phyloP scores from a whole-genome alignment of 75 land plant genomes.

The Larix kaempferi region DNA sequence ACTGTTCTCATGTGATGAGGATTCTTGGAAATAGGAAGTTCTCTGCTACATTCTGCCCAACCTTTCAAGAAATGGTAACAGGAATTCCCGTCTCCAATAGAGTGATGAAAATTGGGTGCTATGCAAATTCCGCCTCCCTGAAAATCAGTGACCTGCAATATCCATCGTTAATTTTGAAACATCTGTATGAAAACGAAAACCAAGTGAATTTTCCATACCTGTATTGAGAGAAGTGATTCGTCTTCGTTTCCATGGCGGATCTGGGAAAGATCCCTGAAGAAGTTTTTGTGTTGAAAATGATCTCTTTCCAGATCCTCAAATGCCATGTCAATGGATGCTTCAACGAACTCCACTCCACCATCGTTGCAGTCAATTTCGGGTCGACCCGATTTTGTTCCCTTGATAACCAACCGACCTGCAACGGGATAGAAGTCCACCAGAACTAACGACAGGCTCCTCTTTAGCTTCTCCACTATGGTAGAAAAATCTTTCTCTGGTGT shows the following conservation, averaged over 20 bases:
- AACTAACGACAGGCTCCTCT: slow-evolving; percentile 8
- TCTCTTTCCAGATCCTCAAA: background rate
- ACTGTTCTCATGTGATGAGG: slow-evolving; percentile 5
- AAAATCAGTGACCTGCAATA: slow-evolving; percentile 31
- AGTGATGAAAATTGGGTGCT: slow-evolving; percentile 28
- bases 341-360: background rate
- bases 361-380: slow-evolving; percentile 7
- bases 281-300: background rate
- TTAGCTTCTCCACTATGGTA: slow-evolving; percentile 3
- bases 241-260: background rate
- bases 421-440: slow-evolving; percentile 10
- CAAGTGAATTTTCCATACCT: background rate
- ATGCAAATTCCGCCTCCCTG: slow-evolving; percentile 37
- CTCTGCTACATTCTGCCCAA: slow-evolving; percentile 37
- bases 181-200: too few relatives aligned
- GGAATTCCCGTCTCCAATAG: slow-evolving; percentile 43
- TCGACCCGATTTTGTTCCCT: background rate
- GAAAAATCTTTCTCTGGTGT: background rate
- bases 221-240: background rate
- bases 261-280: background rate
- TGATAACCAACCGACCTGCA: slow-evolving; percentile 11
- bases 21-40: slow-evolving; percentile 2
- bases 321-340: background rate
- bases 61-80: slow-evolving; percentile 46
- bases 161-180: too few relatives aligned